Evolutionary conservation across 148 eudicot species (phyloP), one percentile per base, ranked within the genome.

Genomic region (Fagopyrum esculentum): DNA sequence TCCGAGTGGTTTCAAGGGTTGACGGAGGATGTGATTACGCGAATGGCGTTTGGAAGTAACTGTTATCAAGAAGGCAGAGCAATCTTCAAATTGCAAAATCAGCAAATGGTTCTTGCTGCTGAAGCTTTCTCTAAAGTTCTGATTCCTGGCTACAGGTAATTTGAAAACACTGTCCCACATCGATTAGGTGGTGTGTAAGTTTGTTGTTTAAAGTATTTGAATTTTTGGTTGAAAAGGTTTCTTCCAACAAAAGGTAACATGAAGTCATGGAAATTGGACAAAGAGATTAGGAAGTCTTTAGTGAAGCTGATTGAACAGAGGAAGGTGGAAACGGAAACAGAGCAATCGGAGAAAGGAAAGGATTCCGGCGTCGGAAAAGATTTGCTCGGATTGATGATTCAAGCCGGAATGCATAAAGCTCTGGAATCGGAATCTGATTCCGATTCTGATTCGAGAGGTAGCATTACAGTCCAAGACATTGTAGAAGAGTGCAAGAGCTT

Each of bases 401-500:
- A 90, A 72, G 96, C 97, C n/a, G 89, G 87, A 29, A 61, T 56
- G 1, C 69, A 10, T 9, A 63, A 29, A 35, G 9, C 5, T 7
- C 66, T 35, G 66, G 69, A 29, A 7, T 7, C 68, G 26, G 68
- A 61, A 5, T 61, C 68, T 1, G 68, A 61, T 29, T 61, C 40
- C 40, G 40, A 35, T 35, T 49, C 71, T 17, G 71, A 66, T 40
- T 66, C 71, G 17, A 66, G 71, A 19, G 16, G 71, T 17, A 43
- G 19, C 47, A 66, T 94, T 47, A 94, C 93, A 6, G 91, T 79
- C 3, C 76, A 83, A 8, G 98, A 94, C 86, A 88, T 91, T n/a
- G 91, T 90, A 45, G 98, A 94, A 80, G 98, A 94, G 83, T 94
- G 98, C 80, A 94, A 94, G 89, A 91, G 88, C 51, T 91, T 94